phyloP scores from a whole-genome alignment of 768 basidiomycete species.

The Suillus weaverae region DNA sequence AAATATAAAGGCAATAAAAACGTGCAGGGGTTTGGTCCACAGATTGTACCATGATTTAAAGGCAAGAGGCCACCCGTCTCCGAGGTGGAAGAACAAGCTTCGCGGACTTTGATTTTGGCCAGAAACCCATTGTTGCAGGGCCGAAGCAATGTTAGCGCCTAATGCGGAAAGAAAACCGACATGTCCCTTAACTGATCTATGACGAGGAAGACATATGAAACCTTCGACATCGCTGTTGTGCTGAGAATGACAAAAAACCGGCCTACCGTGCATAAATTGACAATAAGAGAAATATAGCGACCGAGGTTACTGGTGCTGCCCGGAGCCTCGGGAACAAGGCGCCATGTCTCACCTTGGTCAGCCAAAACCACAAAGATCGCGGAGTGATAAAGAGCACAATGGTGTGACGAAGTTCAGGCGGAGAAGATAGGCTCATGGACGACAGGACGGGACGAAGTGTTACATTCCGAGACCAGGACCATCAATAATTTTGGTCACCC shows the following conservation, averaged over 20 bases:
- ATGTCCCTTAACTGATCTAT: not conserved
- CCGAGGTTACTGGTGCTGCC: slow-evolving; percentile 8
- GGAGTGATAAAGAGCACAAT: not conserved
- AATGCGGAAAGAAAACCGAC: slow-evolving; percentile 4
- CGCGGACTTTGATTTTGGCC: slow-evolving; percentile 9
- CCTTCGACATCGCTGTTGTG: not conserved
- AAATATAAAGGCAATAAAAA: slow-evolving; percentile 15
- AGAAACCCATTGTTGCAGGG: slow-evolving; percentile 25
- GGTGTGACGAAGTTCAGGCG: not conserved
- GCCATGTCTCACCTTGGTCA: slow-evolving; percentile 36
- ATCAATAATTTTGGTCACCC: slow-evolving; percentile 61
- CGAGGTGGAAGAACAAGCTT: slow-evolving; percentile 13
- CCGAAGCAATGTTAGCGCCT: slow-evolving; percentile 3
- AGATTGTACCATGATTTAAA: slow-evolving; percentile 20
- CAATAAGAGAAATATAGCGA: slow-evolving; percentile 7
- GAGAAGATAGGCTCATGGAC: not conserved
- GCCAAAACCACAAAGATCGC: slow-evolving; percentile 17
- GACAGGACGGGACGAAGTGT: not conserved
- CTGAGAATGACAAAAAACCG: slow-evolving; percentile 26
- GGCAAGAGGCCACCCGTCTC: slow-evolving; percentile 12
- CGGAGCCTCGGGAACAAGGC: slow-evolving; percentile 18
- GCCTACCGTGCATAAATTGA: not conserved
- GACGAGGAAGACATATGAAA: slow-evolving; percentile 5
- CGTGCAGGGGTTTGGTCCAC: slow-evolving; percentile 6
- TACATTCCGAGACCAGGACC: slow-evolving; percentile 69